Conservation (phyloP, 1,284 basidiomycete genomes). For the Amylostereum areolatum region DNA sequence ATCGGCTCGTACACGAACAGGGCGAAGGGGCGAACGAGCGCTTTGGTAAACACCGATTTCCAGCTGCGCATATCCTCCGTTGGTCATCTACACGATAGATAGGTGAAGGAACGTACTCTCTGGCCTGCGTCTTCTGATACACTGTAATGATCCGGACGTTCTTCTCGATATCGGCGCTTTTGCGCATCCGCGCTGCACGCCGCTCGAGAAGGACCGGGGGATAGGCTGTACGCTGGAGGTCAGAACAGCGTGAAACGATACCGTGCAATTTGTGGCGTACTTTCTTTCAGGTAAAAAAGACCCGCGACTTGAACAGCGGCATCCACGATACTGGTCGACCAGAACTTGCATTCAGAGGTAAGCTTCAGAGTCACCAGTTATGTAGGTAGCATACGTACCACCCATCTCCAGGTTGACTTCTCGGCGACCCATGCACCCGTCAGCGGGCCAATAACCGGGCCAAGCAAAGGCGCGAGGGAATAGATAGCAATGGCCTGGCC, state of each 20-base stretch:
- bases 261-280: conserved; percentile 20
- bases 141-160: conserved; percentile 19
- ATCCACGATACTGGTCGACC: conserved; percentile 32
- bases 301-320: conserved; percentile 32
- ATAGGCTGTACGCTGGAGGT: conserved; percentile 25
- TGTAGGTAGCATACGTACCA: conserved; percentile 17
- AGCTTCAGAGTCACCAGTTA: conserved; percentile 16
- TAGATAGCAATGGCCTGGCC: conserved; percentile 43
- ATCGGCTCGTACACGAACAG: conserved; percentile 41
- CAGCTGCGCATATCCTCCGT: conserved; percentile 21
- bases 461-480: conserved; percentile 37
- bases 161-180: conserved; percentile 30
- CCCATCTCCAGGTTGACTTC: conserved; percentile 33
- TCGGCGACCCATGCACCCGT: conserved; percentile 35
- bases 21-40: conserved; percentile 39
- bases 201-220: conserved; percentile 40
- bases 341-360: conserved; percentile 34
- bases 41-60: conserved; percentile 28
- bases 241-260: conserved; percentile 7
- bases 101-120: conserved; percentile 19
- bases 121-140: conserved; percentile 18
- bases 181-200: conserved; percentile 34
- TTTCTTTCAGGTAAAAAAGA: conserved; percentile 40
- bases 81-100: conserved; percentile 15
- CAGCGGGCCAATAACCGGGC: conserved; percentile 37